Evolutionary conservation across 2,329 filamentous ascomycete species (phyloP).

Genomic region (Pseudocercospora vitis): DNA sequence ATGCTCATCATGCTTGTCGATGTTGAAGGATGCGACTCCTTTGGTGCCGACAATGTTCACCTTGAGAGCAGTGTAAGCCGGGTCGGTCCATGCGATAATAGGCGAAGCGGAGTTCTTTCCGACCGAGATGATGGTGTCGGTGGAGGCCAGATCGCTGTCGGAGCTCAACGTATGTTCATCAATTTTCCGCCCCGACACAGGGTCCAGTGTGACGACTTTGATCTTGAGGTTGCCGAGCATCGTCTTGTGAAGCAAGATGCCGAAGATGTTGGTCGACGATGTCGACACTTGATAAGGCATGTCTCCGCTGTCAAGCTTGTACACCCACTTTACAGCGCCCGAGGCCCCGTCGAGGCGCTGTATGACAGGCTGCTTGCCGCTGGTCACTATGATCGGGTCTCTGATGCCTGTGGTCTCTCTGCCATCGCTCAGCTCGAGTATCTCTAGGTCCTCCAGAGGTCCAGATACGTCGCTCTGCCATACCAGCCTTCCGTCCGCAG

Average conservation of each 20-base stretch:
- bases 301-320: slow-evolving; percentile 63
- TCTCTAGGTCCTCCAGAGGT: slow-evolving; percentile 68
- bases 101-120: slow-evolving; percentile 74
- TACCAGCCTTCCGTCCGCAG: slow-evolving; percentile 71
- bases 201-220: slow-evolving; percentile 72
- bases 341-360: slow-evolving; percentile 70
- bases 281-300: slow-evolving; percentile 72
- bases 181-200: slow-evolving; percentile 67
- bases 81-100: slow-evolving; percentile 73
- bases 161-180: slow-evolving; percentile 71
- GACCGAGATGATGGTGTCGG: slow-evolving; percentile 69
- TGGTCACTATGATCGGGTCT: slow-evolving; percentile 70
- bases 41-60: slow-evolving; percentile 66
- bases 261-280: slow-evolving; percentile 69
- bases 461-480: slow-evolving; percentile 68
- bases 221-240: slow-evolving; percentile 69
- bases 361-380: slow-evolving; percentile 59
- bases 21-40: slow-evolving; percentile 44
- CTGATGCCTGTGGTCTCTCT: slow-evolving; percentile 49
- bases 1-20: slow-evolving; percentile 40
- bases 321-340: slow-evolving; percentile 78
- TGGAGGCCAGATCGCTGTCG: slow-evolving; percentile 68
- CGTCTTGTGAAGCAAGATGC: slow-evolving; percentile 70
- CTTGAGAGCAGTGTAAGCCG: slow-evolving; percentile 60
- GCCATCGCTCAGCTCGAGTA: slow-evolving; percentile 67